Conservation (phyloP, 169 alveolate genomes). For the Amoebophrya sp. region DNA sequence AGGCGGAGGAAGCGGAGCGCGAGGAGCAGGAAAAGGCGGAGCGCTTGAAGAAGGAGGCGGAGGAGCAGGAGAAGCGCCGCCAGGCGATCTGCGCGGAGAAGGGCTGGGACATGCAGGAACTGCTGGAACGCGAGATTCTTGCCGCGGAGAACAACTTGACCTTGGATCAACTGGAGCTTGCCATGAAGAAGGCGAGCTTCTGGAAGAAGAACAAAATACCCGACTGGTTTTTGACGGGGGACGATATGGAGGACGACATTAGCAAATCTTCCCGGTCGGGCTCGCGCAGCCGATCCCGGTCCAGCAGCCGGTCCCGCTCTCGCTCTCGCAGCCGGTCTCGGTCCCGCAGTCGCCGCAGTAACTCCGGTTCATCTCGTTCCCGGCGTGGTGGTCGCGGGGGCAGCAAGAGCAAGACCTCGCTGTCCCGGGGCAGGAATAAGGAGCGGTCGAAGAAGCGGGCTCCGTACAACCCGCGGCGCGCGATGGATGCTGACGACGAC, state of each 20-base stretch:
- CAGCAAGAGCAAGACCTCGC: background rate
- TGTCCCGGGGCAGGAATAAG: background rate
- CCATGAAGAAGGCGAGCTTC: background rate
- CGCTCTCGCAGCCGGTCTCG: too few species aligned
- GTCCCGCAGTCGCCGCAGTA: too few species aligned
- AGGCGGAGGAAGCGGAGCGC: background rate
- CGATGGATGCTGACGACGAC: background rate
- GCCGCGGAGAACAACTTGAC: background rate
- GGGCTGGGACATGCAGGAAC: conserved; percentile 15
- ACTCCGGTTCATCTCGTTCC: too few species aligned
- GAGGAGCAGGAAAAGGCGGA: background rate
- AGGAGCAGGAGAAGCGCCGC: background rate
- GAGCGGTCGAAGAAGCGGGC: background rate
- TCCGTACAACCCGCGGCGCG: background rate
- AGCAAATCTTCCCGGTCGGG: background rate
- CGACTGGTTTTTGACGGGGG: background rate
- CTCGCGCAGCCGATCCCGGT: too few species aligned
- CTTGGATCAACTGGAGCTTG: background rate
- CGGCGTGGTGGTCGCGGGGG: too few species aligned
- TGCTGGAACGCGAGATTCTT: background rate
- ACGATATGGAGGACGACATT: background rate
- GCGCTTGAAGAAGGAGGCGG: background rate
- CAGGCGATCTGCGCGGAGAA: background rate
- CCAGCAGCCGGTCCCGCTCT: too few species aligned
- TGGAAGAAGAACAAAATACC: background rate